A percentile compares a stretch with the other conserved stretches of the same genome.
These are phyloP conservation scores for Crucihimalaya himalaica DNA, from an alignment of 345 rosid species.

Conservation along the genomic window DNA sequence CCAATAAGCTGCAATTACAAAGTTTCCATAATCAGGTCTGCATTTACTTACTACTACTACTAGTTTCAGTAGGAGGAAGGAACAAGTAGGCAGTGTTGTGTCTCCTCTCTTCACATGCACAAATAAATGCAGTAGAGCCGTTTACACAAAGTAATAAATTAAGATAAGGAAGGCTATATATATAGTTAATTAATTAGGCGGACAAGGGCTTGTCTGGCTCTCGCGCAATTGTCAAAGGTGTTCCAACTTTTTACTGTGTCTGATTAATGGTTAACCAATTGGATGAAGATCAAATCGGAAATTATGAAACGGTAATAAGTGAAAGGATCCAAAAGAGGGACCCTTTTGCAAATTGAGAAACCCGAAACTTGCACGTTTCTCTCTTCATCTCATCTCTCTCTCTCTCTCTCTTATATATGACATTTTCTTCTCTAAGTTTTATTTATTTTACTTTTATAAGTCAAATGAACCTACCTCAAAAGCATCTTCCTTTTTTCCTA, in stretches of 20 bases:
- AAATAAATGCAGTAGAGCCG: conserved; percentile 18
- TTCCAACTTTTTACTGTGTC: conserved; percentile 25
- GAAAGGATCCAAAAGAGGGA: conserved; percentile 15
- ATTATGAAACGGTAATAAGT: conserved; percentile 24
- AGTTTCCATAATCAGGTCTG: background rate
- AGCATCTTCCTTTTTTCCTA: conserved; percentile 28
- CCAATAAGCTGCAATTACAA: background rate
- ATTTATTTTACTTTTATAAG: conserved; percentile 30
- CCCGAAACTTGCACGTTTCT: conserved; percentile 34
- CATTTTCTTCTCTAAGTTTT: conserved; percentile 25
- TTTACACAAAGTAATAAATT: conserved; percentile 3
- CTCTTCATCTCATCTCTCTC: conserved; percentile 16
- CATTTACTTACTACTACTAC: background rate
- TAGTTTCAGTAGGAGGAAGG: conserved; percentile 16
- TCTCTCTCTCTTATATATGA: conserved; percentile 17
- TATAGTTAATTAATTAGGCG: conserved; percentile 8
- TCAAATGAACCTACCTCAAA: conserved; percentile 37
- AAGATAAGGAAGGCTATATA: conserved; percentile 12
- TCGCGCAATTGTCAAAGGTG: conserved; percentile 24
- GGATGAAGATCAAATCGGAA: background rate
- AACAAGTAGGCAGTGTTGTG: conserved; percentile 34
- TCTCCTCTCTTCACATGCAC: conserved; percentile 26
- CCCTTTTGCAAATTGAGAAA: conserved; percentile 31
- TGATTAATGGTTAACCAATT: conserved; percentile 11
- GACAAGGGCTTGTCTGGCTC: conserved; percentile 22